A percentile compares a stretch with the other conserved stretches of the same genome.
Evolutionary conservation across 176 grass and related monocot species (phyloP).

Genomic region (Oryza glumipatula): DNA sequence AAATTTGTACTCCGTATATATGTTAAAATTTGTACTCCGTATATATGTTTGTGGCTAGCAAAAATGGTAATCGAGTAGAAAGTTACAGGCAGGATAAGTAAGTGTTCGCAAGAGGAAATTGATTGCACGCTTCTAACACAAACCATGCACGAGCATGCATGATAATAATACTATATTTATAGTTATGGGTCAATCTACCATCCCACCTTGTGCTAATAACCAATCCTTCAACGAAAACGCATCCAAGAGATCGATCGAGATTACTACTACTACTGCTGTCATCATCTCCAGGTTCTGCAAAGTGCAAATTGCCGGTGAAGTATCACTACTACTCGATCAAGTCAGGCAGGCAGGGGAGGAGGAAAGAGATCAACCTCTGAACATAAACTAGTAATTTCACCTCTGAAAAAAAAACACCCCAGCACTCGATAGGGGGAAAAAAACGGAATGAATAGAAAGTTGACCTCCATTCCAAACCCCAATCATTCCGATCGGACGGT

Average conservation of each 20-base stretch:
- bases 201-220: background rate
- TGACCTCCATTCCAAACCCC: slow-evolving; percentile 20
- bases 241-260: background rate
- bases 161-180: background rate
- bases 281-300: background rate
- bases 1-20: too few species aligned
- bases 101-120: background rate
- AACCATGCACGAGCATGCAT: too few species aligned
- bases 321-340: background rate
- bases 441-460: slow-evolving; percentile 27
- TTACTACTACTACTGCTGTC: background rate
- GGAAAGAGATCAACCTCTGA: background rate
- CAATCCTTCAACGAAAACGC: slow-evolving; percentile 17
- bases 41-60: background rate
- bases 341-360: background rate
- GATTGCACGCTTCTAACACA: slow-evolving; percentile 4
- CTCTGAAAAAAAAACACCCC: background rate
- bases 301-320: background rate
- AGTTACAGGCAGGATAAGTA: background rate
- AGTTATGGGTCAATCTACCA: background rate
- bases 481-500: slow-evolving; percentile 24
- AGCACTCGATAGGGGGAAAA: background rate
- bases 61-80: background rate
- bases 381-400: background rate
- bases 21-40: background rate